Evolutionary conservation across 768 basidiomycete species (phyloP).

Genomic region (Lentinula sp.): DNA sequence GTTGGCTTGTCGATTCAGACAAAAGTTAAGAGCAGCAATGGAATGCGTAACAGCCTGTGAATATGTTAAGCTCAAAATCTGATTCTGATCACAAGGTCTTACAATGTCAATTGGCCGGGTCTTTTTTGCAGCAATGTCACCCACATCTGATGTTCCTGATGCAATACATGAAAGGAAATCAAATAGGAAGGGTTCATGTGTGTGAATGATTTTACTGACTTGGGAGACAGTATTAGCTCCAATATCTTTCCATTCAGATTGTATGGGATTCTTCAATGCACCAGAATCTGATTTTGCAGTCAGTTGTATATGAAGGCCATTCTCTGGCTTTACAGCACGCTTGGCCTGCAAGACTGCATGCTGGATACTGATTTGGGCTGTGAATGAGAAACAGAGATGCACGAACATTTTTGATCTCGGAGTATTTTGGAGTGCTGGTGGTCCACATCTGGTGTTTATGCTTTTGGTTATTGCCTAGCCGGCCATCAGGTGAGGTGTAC

Average conservation of each 20-base stretch:
- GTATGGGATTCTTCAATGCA: background rate
- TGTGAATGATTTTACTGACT: background rate
- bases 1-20: conserved; percentile 13
- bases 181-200: background rate
- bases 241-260: conserved; percentile 7
- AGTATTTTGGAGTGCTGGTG: conserved; percentile 7
- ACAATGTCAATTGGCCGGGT: background rate
- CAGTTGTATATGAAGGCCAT: conserved; percentile 15
- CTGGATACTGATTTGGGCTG: conserved; percentile 16
- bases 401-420: conserved; percentile 15
- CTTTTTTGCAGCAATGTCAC: background rate
- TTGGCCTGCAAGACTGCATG: conserved; percentile 17
- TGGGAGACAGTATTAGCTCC: background rate
- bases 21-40: conserved; percentile 8
- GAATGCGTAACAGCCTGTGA: conserved; percentile 11
- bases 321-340: conserved; percentile 12
- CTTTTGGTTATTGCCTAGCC: background rate
- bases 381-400: conserved; percentile 23
- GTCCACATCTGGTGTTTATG: conserved; percentile 10
- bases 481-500: conserved; percentile 5
- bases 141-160: background rate
- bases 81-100: background rate
- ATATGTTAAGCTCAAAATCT: too few relatives aligned
- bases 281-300: conserved; percentile 5
- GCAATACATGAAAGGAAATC: background rate